Conservation (phyloP, 345 rosid species). For the Lepidium sativum region DNA sequence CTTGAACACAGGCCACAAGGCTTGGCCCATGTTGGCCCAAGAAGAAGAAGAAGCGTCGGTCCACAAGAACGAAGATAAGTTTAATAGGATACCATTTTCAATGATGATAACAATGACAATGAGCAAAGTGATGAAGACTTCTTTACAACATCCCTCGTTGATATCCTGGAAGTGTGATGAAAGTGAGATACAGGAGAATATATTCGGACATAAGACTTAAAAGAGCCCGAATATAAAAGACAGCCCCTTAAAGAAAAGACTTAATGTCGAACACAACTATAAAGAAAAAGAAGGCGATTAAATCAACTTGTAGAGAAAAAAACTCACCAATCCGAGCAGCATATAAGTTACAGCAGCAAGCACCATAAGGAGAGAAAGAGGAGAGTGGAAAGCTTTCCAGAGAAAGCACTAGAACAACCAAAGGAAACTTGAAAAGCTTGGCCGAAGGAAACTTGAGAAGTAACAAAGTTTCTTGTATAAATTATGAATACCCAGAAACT, state of each 20-base stretch:
- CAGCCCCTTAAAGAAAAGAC: too few species aligned
- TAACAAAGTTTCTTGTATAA: not conserved
- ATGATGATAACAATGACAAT: conserved; percentile 60
- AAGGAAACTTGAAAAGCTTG: not conserved
- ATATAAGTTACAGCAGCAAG: conserved; percentile 47
- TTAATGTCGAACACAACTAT: too few species aligned
- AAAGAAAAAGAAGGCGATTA: not conserved
- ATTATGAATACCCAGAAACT: conserved; percentile 47
- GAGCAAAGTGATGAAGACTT: conserved; percentile 59
- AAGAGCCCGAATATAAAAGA: not conserved
- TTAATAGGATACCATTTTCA: conserved; percentile 57
- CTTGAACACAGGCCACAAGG: too few species aligned
- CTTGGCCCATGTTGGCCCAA: too few species aligned
- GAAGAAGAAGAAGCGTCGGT: too few species aligned
- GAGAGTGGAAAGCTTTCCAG: conserved; percentile 79
- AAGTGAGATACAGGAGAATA: not conserved
- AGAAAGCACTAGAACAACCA: conserved; percentile 44
- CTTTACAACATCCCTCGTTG: conserved; percentile 63
- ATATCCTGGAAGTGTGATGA: conserved; percentile 37
- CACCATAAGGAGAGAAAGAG: conserved; percentile 44
- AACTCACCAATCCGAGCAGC: conserved; percentile 52
- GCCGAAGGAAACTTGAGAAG: not conserved
- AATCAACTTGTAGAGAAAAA: not conserved
- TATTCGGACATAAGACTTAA: not conserved
- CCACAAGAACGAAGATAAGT: too few species aligned